These are phyloP conservation scores for Apophysomyces variabilis DNA, from an alignment of 371 early-diverging fungal species.

Conservation along the genomic window DNA sequence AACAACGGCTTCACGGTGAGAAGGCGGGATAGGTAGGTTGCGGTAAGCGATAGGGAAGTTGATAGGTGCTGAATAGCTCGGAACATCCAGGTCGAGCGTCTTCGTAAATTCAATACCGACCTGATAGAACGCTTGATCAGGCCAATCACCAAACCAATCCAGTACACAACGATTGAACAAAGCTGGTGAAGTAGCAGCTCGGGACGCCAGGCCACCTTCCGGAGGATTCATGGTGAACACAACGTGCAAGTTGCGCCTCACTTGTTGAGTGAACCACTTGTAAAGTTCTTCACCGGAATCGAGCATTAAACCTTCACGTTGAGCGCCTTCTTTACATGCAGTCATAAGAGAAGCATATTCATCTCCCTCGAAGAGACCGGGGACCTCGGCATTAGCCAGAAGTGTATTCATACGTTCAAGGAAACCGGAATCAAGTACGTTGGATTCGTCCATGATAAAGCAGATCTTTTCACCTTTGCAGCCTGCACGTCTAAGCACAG, in stretches of 20 bases:
- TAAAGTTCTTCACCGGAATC: slow-evolving; percentile 96
- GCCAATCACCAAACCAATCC: slow-evolving; percentile 99
- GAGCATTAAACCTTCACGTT: slow-evolving; percentile 91
- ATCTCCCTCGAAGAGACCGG: slow-evolving; percentile 98
- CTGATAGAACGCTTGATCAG: slow-evolving; percentile 96
- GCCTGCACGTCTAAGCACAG: slow-evolving; percentile 90
- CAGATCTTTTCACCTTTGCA: slow-evolving; percentile 98
- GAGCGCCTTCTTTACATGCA: slow-evolving; percentile 94
- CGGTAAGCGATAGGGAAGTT: slow-evolving; percentile 84
- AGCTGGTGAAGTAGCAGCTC: slow-evolving; percentile 98
- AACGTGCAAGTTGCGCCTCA: slow-evolving; percentile 96
- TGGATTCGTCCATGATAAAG: slow-evolving; percentile 98
- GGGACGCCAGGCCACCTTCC: slow-evolving; percentile 88
- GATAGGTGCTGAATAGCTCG: slow-evolving; percentile 70
- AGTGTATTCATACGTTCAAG: slow-evolving; percentile 99
- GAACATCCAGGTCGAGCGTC: slow-evolving; percentile 86
- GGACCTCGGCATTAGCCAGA: slow-evolving; percentile 97
- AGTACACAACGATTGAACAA: slow-evolving; percentile 99
- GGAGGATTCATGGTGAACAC: slow-evolving; percentile 99
- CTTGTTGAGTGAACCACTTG: slow-evolving; percentile 97
- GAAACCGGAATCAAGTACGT: slow-evolving; percentile 95
- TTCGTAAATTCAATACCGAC: slow-evolving; percentile 96
- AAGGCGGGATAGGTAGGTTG: slow-evolving; percentile 73
- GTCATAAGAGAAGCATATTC: slow-evolving; percentile 95
- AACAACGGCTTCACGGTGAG: slow-evolving; percentile 85